Conservation (phyloP, 495 filamentous ascomycete species). For the Glonium stellatum region DNA sequence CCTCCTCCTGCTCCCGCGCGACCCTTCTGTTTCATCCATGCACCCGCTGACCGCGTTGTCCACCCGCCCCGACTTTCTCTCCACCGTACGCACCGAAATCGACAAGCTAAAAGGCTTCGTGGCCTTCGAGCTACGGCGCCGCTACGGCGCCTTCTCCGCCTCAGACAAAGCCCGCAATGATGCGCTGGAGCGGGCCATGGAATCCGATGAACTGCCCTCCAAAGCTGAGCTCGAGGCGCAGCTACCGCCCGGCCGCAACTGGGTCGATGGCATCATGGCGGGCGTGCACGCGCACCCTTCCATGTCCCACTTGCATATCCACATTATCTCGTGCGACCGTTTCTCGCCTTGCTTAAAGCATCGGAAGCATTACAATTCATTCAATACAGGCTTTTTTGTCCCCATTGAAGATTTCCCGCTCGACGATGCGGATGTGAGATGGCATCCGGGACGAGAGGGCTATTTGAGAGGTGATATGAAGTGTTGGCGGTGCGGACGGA, state of each 20-base stretch:
- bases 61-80: constrained; percentile 58
- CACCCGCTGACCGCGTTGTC: constrained; percentile 77
- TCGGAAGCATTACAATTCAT: constrained; percentile 87
- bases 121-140: constrained; percentile 68
- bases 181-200: constrained; percentile 43
- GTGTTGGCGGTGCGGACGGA: constrained; percentile 80
- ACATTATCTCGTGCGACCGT: constrained; percentile 73
- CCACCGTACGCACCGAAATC: constrained; percentile 53
- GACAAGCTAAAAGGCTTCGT: constrained; percentile 55
- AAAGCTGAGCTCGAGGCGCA: constrained; percentile 34
- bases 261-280: constrained; percentile 64
- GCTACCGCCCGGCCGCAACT: constrained; percentile 64
- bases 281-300: constrained; percentile 78
- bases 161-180: constrained; percentile 51
- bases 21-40: constrained; percentile 49
- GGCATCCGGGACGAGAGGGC: constrained; percentile 46
- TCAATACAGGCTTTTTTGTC: constrained; percentile 82
- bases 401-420: constrained; percentile 76
- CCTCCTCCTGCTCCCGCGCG: constrained; percentile 76
- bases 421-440: constrained; percentile 50
- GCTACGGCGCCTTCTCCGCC: constrained; percentile 56
- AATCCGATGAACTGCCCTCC: constrained; percentile 14
- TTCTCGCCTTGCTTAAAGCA: constrained; percentile 64
- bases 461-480: constrained; percentile 56
- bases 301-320: constrained; percentile 89